phyloP scores from a whole-genome alignment of 148 eudicot genomes.

The Nepenthes mirabilis region DNA sequence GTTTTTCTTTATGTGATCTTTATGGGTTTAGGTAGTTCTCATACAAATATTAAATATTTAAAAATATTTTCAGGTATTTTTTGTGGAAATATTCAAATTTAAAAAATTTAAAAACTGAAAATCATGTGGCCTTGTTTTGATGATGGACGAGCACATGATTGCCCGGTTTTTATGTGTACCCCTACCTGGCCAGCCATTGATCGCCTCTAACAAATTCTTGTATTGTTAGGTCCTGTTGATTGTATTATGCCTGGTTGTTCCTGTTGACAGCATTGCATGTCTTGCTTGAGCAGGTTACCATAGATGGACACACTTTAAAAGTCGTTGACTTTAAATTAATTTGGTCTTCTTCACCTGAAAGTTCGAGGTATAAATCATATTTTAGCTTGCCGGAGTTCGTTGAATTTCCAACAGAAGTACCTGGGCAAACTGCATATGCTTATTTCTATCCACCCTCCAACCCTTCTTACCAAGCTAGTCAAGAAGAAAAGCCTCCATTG shows the following conservation, averaged over 20 bases:
- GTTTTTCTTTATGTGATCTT: too few species aligned
- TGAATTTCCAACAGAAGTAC: conserved; percentile 81
- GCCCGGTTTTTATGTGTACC: too few species aligned
- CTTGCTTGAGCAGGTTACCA: conserved; percentile 36
- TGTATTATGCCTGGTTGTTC: neutral
- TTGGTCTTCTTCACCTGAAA: conserved; percentile 78
- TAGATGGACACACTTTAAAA: conserved; percentile 39
- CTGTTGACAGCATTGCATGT: neutral
- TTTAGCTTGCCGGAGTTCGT: conserved; percentile 75
- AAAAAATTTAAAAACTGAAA: too few species aligned
- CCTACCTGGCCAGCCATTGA: too few species aligned
- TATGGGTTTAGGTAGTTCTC: too few species aligned
- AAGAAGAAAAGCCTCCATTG: conserved; percentile 78
- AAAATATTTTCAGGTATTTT: too few species aligned
- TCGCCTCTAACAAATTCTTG: neutral
- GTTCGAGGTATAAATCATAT: conserved; percentile 44
- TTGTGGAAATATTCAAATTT: too few species aligned
- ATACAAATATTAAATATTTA: too few species aligned
- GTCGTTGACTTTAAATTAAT: conserved; percentile 43
- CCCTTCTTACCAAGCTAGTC: conserved; percentile 49
- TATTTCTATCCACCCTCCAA: conserved; percentile 85
- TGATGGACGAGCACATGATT: too few species aligned
- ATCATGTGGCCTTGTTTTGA: too few species aligned
- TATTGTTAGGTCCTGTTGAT: neutral
- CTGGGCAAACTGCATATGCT: conserved; percentile 82